phyloP scores from a whole-genome alignment of 495 filamentous ascomycete genomes.

The Penicillium nucicola region DNA sequence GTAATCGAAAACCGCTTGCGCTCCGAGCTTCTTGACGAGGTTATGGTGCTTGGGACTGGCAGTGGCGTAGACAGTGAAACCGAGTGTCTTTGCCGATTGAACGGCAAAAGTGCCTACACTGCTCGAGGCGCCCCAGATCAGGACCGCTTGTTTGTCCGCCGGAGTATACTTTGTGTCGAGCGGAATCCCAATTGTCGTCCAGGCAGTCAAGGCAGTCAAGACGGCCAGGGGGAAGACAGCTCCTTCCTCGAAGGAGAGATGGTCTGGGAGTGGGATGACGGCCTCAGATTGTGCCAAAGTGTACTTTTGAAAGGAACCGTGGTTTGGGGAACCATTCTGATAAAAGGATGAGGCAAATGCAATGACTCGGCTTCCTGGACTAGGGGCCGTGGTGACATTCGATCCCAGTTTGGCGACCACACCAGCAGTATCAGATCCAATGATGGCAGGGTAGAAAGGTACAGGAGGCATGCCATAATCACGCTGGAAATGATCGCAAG shows the following conservation, averaged over 20 bases:
- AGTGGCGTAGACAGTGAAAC: slow-evolving; percentile 44
- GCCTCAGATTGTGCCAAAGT: slow-evolving; percentile 20
- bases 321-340: slow-evolving; percentile 21
- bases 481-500: slow-evolving; percentile 6
- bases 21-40: slow-evolving; percentile 43
- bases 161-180: slow-evolving; percentile 24
- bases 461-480: slow-evolving; percentile 18
- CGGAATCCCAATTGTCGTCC: slow-evolving; percentile 32
- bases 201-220: slow-evolving; percentile 29
- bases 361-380: slow-evolving; percentile 34
- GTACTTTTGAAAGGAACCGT: slow-evolving; percentile 42
- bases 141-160: slow-evolving; percentile 28
- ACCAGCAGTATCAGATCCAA: slow-evolving; percentile 32
- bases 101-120: slow-evolving; percentile 41
- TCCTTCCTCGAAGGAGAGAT: slow-evolving; percentile 36
- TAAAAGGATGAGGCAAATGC: slow-evolving; percentile 30
- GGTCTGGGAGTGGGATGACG: slow-evolving; percentile 30
- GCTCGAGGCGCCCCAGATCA: slow-evolving; percentile 50
- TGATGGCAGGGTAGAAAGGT: slow-evolving; percentile 30
- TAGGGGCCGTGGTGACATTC: slow-evolving; percentile 21
- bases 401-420: slow-evolving; percentile 34
- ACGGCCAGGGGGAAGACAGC: slow-evolving; percentile 37
- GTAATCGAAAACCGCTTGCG: slow-evolving; percentile 43
- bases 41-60: slow-evolving; percentile 43
- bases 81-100: slow-evolving; percentile 38